These are phyloP conservation scores for Ceratocystis albifundus DNA, from an alignment of 2,329 filamentous ascomycete species.

Conservation along the genomic window DNA sequence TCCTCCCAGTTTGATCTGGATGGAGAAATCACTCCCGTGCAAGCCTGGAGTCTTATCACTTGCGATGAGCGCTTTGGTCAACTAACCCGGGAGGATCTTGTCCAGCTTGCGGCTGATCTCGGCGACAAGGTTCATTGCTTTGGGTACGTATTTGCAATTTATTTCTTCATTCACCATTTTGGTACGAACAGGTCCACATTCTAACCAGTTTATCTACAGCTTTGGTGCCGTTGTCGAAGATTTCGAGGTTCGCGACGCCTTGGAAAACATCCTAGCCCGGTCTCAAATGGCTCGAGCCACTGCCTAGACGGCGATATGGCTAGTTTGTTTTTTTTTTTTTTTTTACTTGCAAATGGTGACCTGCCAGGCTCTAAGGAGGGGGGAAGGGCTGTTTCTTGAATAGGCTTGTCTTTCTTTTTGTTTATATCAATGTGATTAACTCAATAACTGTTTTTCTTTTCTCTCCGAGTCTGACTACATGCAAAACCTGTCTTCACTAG, in stretches of 20 bases:
- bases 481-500: neutral
- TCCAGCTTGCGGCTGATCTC: slow-evolving; percentile 60
- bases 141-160: slow-evolving; percentile 51
- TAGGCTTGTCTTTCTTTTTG: neutral
- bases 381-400: neutral
- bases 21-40: slow-evolving; percentile 86
- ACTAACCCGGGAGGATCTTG: slow-evolving; percentile 57
- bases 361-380: neutral
- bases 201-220: slow-evolving; percentile 30
- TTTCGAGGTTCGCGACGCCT: slow-evolving; percentile 63
- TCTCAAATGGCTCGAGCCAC: slow-evolving; percentile 5
- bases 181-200: neutral
- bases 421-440: neutral
- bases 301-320: neutral
- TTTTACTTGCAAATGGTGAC: neutral
- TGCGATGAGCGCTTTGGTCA: slow-evolving; percentile 57
- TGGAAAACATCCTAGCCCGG: slow-evolving; percentile 54
- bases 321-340: neutral
- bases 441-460: neutral
- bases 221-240: slow-evolving; percentile 55
- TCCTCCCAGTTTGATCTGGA: slow-evolving; percentile 73
- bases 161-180: neutral
- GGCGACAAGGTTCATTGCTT: slow-evolving; percentile 79
- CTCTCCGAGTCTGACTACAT: neutral
- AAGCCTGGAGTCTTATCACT: slow-evolving; percentile 80